Evolutionary conservation across 2,329 filamentous ascomycete genomes (phyloP).

Genomic region (Colletotrichum paranaense): DNA sequence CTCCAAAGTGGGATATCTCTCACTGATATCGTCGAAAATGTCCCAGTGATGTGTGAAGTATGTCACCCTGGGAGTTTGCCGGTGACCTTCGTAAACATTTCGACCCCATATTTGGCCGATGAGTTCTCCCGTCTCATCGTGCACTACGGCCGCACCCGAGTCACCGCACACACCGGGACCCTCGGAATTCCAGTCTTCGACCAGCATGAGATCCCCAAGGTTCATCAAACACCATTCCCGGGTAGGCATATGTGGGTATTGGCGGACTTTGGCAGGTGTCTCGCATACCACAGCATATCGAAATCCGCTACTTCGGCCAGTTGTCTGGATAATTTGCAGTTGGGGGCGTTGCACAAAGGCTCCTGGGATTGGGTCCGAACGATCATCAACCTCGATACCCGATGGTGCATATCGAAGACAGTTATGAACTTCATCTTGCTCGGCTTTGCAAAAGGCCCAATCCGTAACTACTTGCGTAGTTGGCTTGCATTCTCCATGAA

Average conservation of each 20-base stretch:
- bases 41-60: slow-evolving; percentile 17
- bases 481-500: neutral
- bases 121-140: neutral
- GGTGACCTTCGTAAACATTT: neutral
- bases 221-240: slow-evolving; percentile 15
- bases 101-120: slow-evolving; percentile 19
- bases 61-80: neutral
- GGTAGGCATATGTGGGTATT: neutral
- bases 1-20: neutral
- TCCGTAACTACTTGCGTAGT: neutral
- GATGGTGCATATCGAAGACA: neutral
- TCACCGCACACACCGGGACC: slow-evolving; percentile 1
- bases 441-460: slow-evolving; percentile 3
- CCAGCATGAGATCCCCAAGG: neutral
- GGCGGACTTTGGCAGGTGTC: neutral
- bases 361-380: neutral
- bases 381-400: neutral
- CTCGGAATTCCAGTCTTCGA: neutral
- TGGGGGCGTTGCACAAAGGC: neutral
- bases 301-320: slow-evolving; percentile 1
- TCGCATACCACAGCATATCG: slow-evolving; percentile 9
- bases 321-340: neutral
- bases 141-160: slow-evolving; percentile 4
- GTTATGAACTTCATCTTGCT: neutral
- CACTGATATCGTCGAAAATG: slow-evolving; percentile 4